Conservation (phyloP, 2,329 filamentous ascomycete genomes). For the Achaetomium macrosporum region DNA sequence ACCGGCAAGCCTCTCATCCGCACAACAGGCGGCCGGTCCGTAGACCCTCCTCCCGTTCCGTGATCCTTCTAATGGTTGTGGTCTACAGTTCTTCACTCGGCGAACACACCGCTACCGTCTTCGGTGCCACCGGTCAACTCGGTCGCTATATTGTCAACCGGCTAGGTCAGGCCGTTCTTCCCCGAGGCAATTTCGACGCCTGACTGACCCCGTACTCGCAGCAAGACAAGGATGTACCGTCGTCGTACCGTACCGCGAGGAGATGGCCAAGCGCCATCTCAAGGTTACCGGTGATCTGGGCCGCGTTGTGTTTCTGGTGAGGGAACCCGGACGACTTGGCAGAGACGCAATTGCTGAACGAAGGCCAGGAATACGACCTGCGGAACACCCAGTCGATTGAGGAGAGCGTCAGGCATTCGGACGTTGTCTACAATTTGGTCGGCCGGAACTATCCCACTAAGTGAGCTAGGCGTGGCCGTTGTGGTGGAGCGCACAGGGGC, state of each 20-base stretch:
- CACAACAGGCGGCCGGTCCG: conserved; percentile 78
- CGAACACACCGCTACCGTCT: conserved; percentile 90
- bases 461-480: conserved; percentile 40
- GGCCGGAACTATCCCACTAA: conserved; percentile 96
- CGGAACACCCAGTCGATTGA: conserved; percentile 93
- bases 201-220: conserved; percentile 36
- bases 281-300: conserved; percentile 95
- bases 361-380: conserved; percentile 77
- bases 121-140: conserved; percentile 92
- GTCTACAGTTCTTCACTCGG: conserved; percentile 23
- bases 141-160: conserved; percentile 97
- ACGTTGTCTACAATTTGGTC: conserved; percentile 94
- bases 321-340: conserved; percentile 21
- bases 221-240: conserved; percentile 92
- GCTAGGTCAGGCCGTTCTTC: conserved; percentile 51
- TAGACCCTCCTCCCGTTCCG: conserved; percentile 43
- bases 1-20: conserved; percentile 95
- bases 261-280: conserved; percentile 95
- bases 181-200: conserved; percentile 13
- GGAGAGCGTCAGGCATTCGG: conserved; percentile 92
- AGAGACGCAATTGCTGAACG: conserved; percentile 13
- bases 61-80: conserved; percentile 6
- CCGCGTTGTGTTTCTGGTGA: conserved; percentile 76
- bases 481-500: conserved; percentile 9
- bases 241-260: conserved; percentile 87